Conservation (phyloP, 768 basidiomycete genomes). For the Coprinellus micaceus region DNA sequence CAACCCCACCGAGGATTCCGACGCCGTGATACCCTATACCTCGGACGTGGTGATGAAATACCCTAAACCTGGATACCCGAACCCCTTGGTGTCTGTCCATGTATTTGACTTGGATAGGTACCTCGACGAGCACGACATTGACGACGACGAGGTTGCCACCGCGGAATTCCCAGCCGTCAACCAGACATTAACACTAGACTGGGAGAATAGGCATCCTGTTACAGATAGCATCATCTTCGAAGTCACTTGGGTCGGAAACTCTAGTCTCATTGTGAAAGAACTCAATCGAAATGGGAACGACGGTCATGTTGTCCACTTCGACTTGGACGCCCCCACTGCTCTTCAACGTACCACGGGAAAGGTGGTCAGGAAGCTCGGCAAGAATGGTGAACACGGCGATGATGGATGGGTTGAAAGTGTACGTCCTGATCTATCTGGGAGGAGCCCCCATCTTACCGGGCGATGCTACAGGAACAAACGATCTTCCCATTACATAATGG, state of each 20-base stretch:
- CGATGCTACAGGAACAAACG: constrained; percentile 47
- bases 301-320: constrained; percentile 78
- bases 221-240: constrained; percentile 74
- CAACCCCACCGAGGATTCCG: constrained; percentile 73
- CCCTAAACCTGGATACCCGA: constrained; percentile 87
- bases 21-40: constrained; percentile 77
- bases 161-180: constrained; percentile 32
- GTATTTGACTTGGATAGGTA: constrained; percentile 75
- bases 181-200: constrained; percentile 56
- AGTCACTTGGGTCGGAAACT: constrained; percentile 82
- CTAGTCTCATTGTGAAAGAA: constrained; percentile 77
- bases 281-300: constrained; percentile 79
- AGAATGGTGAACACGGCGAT: constrained; percentile 82
- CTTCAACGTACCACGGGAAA: constrained; percentile 34
- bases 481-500: constrained; percentile 48
- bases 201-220: constrained; percentile 55
- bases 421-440: constrained; percentile 24
- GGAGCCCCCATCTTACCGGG: neutral
- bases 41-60: constrained; percentile 69
- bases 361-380: constrained; percentile 76
- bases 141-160: constrained; percentile 16
- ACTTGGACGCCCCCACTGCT: constrained; percentile 35
- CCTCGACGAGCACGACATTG: constrained; percentile 24
- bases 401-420: constrained; percentile 94
- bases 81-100: constrained; percentile 80